phyloP scores from a whole-genome alignment of 2,329 filamentous ascomycete genomes.

The Botryotinia calthae region DNA sequence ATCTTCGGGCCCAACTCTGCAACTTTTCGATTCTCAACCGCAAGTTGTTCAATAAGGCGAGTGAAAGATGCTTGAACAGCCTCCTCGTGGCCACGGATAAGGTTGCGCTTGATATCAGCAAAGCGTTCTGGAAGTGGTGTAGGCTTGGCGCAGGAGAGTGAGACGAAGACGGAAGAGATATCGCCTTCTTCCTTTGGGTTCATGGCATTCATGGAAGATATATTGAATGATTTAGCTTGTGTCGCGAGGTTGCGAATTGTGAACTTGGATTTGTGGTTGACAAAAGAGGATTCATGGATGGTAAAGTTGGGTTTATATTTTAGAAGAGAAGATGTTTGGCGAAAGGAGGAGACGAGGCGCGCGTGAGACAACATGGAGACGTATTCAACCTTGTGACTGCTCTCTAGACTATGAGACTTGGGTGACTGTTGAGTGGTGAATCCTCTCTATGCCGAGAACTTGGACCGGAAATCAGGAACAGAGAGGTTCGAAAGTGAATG shows the following conservation, averaged over 20 bases:
- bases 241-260: conserved; percentile 3
- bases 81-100: conserved; percentile 51
- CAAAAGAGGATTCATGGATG: background rate
- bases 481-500: background rate
- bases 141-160: conserved; percentile 48
- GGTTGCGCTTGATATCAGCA: conserved; percentile 51
- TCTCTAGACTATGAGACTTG: background rate
- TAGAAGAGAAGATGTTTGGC: background rate
- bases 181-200: conserved; percentile 47
- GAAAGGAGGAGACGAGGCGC: background rate
- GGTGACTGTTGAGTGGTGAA: background rate
- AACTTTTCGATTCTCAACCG: conserved; percentile 48
- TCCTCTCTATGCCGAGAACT: background rate
- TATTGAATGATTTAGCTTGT: background rate
- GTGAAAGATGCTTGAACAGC: conserved; percentile 49
- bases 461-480: background rate
- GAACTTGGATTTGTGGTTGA: background rate
- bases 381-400: background rate
- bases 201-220: conserved; percentile 12
- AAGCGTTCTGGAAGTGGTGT: conserved; percentile 54
- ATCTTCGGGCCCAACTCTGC: conserved; percentile 45
- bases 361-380: background rate
- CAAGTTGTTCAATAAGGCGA: conserved; percentile 47
- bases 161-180: conserved; percentile 60
- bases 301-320: background rate